Conservation (phyloP, 1,284 basidiomycete genomes). For the Takashimella tepidaria region DNA sequence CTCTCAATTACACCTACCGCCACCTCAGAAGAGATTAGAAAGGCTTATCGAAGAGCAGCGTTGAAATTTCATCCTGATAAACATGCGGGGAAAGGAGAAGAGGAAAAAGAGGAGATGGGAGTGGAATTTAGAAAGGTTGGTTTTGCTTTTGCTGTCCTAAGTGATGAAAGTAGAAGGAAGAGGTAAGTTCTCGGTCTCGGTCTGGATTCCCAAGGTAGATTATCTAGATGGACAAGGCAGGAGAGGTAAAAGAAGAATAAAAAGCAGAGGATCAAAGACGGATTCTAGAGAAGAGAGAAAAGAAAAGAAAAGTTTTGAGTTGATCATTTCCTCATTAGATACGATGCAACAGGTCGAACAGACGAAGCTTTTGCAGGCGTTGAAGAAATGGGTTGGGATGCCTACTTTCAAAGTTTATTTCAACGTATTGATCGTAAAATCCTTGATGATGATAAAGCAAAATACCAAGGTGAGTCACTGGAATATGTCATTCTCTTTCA, state of each 20-base stretch:
- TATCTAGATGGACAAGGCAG: too few species aligned
- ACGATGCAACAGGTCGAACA: slow-evolving; percentile 77
- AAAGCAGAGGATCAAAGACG: too few species aligned
- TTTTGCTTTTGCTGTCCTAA: slow-evolving; percentile 80
- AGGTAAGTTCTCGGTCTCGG: too few species aligned
- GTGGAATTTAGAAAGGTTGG: slow-evolving; percentile 81
- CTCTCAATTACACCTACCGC: slow-evolving; percentile 58
- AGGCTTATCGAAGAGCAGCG: slow-evolving; percentile 76
- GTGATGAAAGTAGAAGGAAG: slow-evolving; percentile 66
- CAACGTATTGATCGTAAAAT: slow-evolving; percentile 76
- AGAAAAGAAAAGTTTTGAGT: too few species aligned
- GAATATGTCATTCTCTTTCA: too few species aligned
- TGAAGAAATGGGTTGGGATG: slow-evolving; percentile 85
- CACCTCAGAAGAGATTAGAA: slow-evolving; percentile 64
- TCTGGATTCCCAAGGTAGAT: too few species aligned
- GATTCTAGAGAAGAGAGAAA: too few species aligned
- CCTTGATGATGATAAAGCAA: slow-evolving; percentile 82
- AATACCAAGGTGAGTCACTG: slow-evolving; percentile 72
- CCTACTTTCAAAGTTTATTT: slow-evolving; percentile 84
- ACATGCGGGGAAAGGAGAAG: slow-evolving; percentile 60
- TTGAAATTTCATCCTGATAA: slow-evolving; percentile 85
- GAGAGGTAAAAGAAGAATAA: too few species aligned
- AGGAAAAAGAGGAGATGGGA: slow-evolving; percentile 59
- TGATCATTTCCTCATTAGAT: too few species aligned
- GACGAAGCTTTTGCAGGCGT: slow-evolving; percentile 64